Evolutionary conservation across 2,329 filamentous ascomycete species (phyloP), one percentile per base, ranked within the genome.

Genomic region (Sporothrix humicola): DNA sequence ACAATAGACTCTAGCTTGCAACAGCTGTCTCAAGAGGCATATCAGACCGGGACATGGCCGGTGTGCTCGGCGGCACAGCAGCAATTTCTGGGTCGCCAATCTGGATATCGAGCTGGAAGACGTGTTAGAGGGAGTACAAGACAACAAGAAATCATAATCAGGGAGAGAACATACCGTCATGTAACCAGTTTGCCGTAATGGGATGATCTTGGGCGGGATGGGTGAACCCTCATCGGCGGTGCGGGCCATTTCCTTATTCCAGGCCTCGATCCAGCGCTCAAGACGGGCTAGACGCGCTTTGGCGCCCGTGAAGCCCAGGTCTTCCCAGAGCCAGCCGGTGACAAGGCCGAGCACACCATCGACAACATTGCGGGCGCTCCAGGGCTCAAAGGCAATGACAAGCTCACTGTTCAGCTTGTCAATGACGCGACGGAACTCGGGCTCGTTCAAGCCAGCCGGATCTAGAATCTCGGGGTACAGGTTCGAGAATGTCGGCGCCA

Each of bases 401-500:
- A 98, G 84, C 76, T 93, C 90, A 13, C 88, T 83, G 79, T 99
- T 99, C 72, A 98, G 87, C 78, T 91, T 92, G 74, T 94, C 90
- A 72, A 99, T 89, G 44, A 98, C 84, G 12, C 87, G 86, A 3
- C 96, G 90, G 79, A 99, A 99, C 78, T 97, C 93, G 74, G 91
- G 91, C 81, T 99, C 96, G 0, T 89, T 87, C 59, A 99, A 84
- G 46, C 95, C 89, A 0, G 89, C 89, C 0, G 94, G 93, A 77
- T 98, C 95, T 8, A 99, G 85, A 73, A 99, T 97, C 80, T 99
- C 96, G 0, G 96, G 96, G 79, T 99, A 99, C 2, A 98, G 86
- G 78, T 98, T 98, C 17, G 93, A 96, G 80, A 97, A 98, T 0
- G 95, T 94, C 0, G 96, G 96, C 1, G 95, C 95, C 42, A 97